Percentiles rank a stretch among this genome's conserved stretches.
Evolutionary conservation across 2,329 filamentous ascomycete genomes (phyloP).

Genomic region (Talaromyces verruculosus): DNA sequence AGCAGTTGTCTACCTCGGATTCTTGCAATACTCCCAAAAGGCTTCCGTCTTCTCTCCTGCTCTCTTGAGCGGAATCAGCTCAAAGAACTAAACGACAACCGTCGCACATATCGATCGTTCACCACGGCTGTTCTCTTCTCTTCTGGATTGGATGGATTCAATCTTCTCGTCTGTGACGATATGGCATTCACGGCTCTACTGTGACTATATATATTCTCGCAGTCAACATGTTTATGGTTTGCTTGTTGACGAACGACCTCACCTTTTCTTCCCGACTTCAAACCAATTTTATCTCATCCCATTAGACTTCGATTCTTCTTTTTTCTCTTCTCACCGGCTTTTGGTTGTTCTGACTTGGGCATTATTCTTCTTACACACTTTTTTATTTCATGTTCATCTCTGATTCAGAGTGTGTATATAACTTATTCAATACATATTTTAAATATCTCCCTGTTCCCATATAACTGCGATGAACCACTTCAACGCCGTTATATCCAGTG

Average conservation of each 20-base stretch:
- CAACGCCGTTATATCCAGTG: too few species aligned
- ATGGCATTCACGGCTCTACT: neutral
- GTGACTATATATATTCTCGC: constrained; percentile 4
- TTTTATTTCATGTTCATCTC: neutral
- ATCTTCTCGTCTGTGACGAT: constrained; percentile 11
- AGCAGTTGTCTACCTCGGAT: neutral
- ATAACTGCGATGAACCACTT: too few species aligned
- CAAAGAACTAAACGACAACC: constrained; percentile 5
- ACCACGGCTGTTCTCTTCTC: neutral
- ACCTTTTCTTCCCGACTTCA: neutral
- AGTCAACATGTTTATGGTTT: constrained; percentile 11
- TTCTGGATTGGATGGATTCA: neutral
- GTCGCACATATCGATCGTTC: neutral
- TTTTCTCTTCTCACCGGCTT: neutral
- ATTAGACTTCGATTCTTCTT: constrained; percentile 11
- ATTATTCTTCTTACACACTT: neutral
- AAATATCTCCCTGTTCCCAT: neutral
- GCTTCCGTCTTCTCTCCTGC: neutral
- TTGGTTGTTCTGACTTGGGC: neutral
- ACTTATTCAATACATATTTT: constrained; percentile 1
- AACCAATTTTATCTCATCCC: constrained; percentile 5
- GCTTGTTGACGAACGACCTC: constrained; percentile 2
- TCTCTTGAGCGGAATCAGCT: neutral
- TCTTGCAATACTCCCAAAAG: constrained; percentile 6
- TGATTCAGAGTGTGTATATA: constrained; percentile 8